Evolutionary conservation across 2,329 filamentous ascomycete genomes (phyloP).

Genomic region (Capronia epimyces): DNA sequence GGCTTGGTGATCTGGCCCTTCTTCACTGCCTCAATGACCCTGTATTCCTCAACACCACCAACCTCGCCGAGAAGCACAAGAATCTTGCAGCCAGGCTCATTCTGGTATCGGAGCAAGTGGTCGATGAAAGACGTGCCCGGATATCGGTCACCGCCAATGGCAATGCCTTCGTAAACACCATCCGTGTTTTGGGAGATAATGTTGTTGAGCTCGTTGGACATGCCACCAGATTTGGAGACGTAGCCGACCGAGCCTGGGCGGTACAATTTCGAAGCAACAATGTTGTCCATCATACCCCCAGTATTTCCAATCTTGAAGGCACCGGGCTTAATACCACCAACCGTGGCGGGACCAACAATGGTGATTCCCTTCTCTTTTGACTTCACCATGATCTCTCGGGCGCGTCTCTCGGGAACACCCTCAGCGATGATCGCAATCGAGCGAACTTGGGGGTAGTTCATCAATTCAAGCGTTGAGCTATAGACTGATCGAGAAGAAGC

Average conservation of each 20-base stretch:
- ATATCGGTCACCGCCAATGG: constrained; percentile 98
- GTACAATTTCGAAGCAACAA: constrained; percentile 99
- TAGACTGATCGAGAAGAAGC: constrained; percentile 98
- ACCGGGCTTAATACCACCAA: constrained; percentile 98
- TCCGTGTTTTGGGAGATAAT: constrained; percentile 95
- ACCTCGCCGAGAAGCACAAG: constrained; percentile 94
- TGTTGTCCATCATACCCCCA: constrained; percentile 99
- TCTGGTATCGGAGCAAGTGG: constrained; percentile 92
- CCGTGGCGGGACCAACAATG: constrained; percentile 96
- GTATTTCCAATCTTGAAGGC: constrained; percentile 99
- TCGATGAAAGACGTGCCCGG: constrained; percentile 99
- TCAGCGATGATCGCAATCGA: constrained; percentile 99
- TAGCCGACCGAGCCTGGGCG: constrained; percentile 98
- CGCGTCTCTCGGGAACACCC: constrained; percentile 96
- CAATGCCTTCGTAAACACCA: constrained; percentile 97
- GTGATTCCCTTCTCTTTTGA: constrained; percentile 98
- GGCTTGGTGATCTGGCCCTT: constrained; percentile 93
- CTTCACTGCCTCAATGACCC: constrained; percentile 97
- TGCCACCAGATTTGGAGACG: constrained; percentile 99
- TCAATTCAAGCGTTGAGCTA: constrained; percentile 96
- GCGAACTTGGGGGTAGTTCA: constrained; percentile 95
- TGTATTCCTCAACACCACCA: constrained; percentile 99
- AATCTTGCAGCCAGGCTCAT: constrained; percentile 96
- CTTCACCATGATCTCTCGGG: constrained; percentile 93
- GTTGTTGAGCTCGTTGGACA: constrained; percentile 99